Evolutionary conservation across 2,329 filamentous ascomycete genomes (phyloP).

Genomic region (Gnomoniopsis smithogilvyi): DNA sequence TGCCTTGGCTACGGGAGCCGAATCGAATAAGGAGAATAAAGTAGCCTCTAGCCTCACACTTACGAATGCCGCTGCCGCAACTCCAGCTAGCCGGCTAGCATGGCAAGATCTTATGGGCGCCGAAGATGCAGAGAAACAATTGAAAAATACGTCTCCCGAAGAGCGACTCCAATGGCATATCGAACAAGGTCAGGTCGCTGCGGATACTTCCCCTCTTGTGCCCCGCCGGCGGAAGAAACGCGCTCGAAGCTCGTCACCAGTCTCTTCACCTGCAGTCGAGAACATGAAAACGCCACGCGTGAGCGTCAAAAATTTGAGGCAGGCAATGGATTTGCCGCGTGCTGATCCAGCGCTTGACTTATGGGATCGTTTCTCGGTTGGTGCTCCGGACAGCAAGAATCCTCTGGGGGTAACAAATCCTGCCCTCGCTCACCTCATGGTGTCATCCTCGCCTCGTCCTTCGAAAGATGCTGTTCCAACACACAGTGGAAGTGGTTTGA

Average conservation of each 20-base stretch:
- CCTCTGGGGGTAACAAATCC: constrained; percentile 50
- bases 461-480: constrained; percentile 35
- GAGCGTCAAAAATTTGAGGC: constrained; percentile 56
- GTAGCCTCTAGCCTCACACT: not conserved
- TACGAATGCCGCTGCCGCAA: constrained; percentile 23
- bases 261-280: constrained; percentile 60
- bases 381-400: constrained; percentile 40
- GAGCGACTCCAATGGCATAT: constrained; percentile 62
- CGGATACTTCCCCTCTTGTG: constrained; percentile 46
- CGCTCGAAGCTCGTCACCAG: constrained; percentile 70
- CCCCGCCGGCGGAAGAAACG: constrained; percentile 59
- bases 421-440: constrained; percentile 61
- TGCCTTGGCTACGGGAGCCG: constrained; percentile 3
- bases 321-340: constrained; percentile 62
- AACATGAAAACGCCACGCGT: constrained; percentile 43
- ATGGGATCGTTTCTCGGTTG: constrained; percentile 71
- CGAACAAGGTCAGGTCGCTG: constrained; percentile 38
- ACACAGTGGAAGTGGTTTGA: constrained; percentile 47
- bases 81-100: constrained; percentile 50
- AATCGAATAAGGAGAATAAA: constrained; percentile 21
- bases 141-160: constrained; percentile 52
- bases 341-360: constrained; percentile 71
- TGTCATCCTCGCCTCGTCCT: constrained; percentile 68
- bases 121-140: constrained; percentile 38
- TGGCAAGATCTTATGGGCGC: constrained; percentile 58